Conservation (phyloP, 116 monocot genomes). For the Posidonia oceanica region DNA sequence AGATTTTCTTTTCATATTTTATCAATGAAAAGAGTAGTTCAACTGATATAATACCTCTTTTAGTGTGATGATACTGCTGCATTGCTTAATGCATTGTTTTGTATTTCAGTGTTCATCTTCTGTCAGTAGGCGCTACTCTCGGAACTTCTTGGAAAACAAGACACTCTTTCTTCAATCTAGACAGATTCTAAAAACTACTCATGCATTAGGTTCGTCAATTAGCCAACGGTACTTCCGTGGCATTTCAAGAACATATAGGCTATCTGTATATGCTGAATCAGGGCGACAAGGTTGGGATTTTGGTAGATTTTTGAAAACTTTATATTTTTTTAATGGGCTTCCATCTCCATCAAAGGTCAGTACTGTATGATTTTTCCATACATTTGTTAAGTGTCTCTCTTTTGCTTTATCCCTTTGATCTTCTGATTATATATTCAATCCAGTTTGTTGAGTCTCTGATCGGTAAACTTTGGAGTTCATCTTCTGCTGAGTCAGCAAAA, state of each 20-base stretch:
- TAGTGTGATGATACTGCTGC: too few species aligned
- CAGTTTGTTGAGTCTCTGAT: conserved; percentile 73
- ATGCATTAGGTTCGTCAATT: conserved; percentile 7
- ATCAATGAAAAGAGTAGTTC: too few species aligned
- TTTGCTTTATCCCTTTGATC: background rate
- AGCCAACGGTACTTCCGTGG: conserved; percentile 10
- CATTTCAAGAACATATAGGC: conserved; percentile 20
- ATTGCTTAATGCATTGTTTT: background rate
- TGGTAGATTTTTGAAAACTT: conserved; percentile 71
- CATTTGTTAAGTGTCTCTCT: background rate
- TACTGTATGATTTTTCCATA: background rate
- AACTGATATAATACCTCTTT: too few species aligned
- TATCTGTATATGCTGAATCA: conserved; percentile 41
- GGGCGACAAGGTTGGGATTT: conserved; percentile 78
- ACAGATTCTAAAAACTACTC: conserved; percentile 17
- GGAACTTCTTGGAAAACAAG: conserved; percentile 20
- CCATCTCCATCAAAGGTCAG: conserved; percentile 77
- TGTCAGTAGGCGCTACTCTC: background rate
- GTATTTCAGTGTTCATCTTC: background rate
- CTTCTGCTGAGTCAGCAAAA: conserved; percentile 26
- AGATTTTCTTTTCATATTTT: too few species aligned
- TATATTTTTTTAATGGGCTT: conserved; percentile 91
- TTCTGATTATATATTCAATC: conserved; percentile 5
- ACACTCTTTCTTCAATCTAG: conserved; percentile 20
- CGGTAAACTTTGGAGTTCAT: conserved; percentile 28